Evolutionary conservation across 2,329 filamentous ascomycete genomes (phyloP).

Genomic region (Exophiala sp.): DNA sequence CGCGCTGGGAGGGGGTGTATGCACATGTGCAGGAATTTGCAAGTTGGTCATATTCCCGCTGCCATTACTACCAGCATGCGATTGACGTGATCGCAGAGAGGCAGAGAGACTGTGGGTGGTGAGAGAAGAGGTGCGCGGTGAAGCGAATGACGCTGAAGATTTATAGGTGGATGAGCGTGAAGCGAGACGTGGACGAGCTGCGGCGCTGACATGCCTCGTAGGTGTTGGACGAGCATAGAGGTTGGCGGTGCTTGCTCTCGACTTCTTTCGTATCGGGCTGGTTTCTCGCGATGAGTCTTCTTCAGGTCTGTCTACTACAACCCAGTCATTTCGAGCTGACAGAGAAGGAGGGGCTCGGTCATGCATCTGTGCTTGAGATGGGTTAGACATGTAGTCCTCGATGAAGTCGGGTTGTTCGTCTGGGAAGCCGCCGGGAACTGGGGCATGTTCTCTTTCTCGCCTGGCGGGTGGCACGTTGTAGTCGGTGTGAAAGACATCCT

Average conservation of each 20-base stretch:
- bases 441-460: conserved; percentile 33
- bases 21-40: background rate
- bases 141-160: conserved; percentile 41
- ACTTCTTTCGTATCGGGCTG: conserved; percentile 28
- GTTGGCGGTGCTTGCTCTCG: conserved; percentile 20
- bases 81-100: conserved; percentile 2
- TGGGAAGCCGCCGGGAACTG: conserved; percentile 52
- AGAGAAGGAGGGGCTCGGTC: conserved; percentile 35
- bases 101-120: background rate
- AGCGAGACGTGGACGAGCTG: conserved; percentile 38
- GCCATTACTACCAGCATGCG: background rate
- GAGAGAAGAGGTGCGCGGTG: conserved; percentile 20
- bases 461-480: conserved; percentile 8
- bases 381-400: conserved; percentile 40
- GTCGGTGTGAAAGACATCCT: conserved; percentile 28
- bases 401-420: conserved; percentile 42
- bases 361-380: background rate
- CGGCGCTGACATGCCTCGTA: background rate
- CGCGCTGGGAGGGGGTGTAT: background rate
- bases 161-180: conserved; percentile 43
- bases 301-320: conserved; percentile 50
- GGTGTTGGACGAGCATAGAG: conserved; percentile 15
- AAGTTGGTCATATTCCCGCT: background rate
- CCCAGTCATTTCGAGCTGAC: conserved; percentile 60
- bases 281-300: conserved; percentile 17